phyloP scores from a whole-genome alignment of 1,284 basidiomycete genomes.

The Microbotryum violaceum region DNA sequence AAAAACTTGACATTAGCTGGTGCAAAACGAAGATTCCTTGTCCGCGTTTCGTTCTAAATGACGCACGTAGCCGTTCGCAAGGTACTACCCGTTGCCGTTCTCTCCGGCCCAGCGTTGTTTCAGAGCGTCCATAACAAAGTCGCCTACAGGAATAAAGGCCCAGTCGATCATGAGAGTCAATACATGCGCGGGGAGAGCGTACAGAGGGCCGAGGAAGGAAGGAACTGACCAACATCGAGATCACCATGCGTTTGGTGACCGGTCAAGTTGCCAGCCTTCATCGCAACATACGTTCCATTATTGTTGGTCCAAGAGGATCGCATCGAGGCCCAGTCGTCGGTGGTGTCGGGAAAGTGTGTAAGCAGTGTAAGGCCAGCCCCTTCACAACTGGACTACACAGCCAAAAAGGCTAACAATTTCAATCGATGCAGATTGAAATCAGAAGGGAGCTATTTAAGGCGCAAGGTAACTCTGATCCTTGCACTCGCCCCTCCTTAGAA shows the following conservation, averaged over 20 bases:
- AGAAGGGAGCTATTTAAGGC: too few relatives aligned
- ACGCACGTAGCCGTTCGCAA: constrained; percentile 42
- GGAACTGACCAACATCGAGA: constrained; percentile 30
- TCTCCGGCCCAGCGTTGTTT: constrained; percentile 95
- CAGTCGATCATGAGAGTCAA: constrained; percentile 55
- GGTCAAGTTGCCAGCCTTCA: constrained; percentile 72
- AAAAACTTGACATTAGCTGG: neutral
- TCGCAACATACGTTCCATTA: constrained; percentile 71
- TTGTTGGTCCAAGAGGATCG: constrained; percentile 86
- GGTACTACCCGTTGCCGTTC: constrained; percentile 80
- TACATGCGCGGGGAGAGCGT: too few relatives aligned
- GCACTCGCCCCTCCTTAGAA: too few relatives aligned
- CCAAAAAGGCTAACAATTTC: too few relatives aligned
- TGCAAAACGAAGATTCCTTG: constrained; percentile 21
- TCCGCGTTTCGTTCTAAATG: constrained; percentile 27
- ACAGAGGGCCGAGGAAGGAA: too few relatives aligned
- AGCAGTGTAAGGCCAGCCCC: too few relatives aligned
- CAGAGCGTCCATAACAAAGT: constrained; percentile 91
- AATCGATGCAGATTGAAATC: too few relatives aligned
- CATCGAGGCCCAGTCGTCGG: constrained; percentile 82
- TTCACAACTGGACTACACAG: too few relatives aligned
- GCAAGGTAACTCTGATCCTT: too few relatives aligned
- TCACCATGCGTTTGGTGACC: constrained; percentile 42
- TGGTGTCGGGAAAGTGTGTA: too few relatives aligned
- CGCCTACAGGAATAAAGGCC: constrained; percentile 35